These are phyloP conservation scores for Pestalotiopsis sp. DNA, from an alignment of 2,329 filamentous ascomycete species.

Conservation along the genomic window DNA sequence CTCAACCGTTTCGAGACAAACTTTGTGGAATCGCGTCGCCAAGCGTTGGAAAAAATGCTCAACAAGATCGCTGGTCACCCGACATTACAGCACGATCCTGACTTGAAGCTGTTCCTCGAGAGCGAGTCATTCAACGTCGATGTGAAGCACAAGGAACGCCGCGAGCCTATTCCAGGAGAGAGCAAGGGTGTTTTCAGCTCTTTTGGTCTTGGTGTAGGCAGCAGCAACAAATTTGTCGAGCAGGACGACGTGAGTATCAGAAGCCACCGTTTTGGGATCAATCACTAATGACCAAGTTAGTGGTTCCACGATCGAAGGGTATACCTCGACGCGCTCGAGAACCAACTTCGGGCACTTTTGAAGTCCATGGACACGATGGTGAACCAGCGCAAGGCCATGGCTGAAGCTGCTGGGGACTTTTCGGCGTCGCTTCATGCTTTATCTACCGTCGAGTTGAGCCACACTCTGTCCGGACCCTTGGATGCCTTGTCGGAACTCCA, in stretches of 20 bases:
- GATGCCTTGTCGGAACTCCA: slow-evolving; percentile 93
- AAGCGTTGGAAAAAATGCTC: slow-evolving; percentile 93
- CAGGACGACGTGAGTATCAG: slow-evolving; percentile 79
- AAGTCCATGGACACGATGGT: slow-evolving; percentile 96
- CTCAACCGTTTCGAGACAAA: slow-evolving; percentile 94
- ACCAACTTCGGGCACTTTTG: slow-evolving; percentile 83
- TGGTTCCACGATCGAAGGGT: slow-evolving; percentile 98
- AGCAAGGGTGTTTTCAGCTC: slow-evolving; percentile 92
- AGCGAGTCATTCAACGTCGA: slow-evolving; percentile 96
- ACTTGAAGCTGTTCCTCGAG: slow-evolving; percentile 94
- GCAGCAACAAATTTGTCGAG: slow-evolving; percentile 87
- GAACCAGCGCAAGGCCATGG: slow-evolving; percentile 85
- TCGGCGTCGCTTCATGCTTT: slow-evolving; percentile 90
- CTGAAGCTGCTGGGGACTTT: slow-evolving; percentile 91
- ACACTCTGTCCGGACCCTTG: slow-evolving; percentile 81
- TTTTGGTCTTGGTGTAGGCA: slow-evolving; percentile 76
- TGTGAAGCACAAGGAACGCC: slow-evolving; percentile 95
- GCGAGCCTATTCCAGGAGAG: slow-evolving; percentile 81
- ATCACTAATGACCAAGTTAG: slow-evolving; percentile 39
- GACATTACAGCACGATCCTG: slow-evolving; percentile 86
- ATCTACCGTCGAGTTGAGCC: slow-evolving; percentile 88
- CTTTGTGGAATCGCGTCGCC: slow-evolving; percentile 90
- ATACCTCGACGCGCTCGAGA: slow-evolving; percentile 92
- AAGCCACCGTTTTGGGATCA: not conserved
- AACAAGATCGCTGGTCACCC: slow-evolving; percentile 93